These are phyloP conservation scores for Gynochthodes officinalis DNA, from an alignment of 257 asterid genomes.

Conservation along the genomic window DNA sequence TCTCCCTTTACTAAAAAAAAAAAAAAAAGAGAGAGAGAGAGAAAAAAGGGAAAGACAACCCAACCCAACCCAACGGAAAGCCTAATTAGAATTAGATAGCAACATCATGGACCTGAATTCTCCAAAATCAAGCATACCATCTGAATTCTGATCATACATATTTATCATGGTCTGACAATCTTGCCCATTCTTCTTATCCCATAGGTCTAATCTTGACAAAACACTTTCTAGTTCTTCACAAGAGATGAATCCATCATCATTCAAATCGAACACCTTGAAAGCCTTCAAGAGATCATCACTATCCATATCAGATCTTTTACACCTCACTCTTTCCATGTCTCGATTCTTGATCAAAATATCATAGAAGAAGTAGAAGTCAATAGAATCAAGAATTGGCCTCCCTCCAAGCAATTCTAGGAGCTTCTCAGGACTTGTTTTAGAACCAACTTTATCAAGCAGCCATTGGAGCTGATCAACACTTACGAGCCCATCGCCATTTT, in stretches of 20 bases:
- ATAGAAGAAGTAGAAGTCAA: conserved; percentile 11
- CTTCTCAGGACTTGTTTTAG: background rate
- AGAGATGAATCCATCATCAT: conserved; percentile 31
- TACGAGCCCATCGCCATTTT: conserved; percentile 10
- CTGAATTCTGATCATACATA: conserved; percentile 40
- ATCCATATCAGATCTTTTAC: background rate
- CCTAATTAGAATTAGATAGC: background rate
- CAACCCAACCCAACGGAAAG: too few relatives aligned
- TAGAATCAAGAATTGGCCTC: background rate
- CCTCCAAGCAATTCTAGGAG: background rate
- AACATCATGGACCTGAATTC: conserved; percentile 63
- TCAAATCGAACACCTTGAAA: conserved; percentile 24
- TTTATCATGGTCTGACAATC: conserved; percentile 43
- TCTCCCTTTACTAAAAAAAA: background rate
- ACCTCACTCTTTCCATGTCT: background rate
- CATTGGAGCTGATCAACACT: conserved; percentile 9
- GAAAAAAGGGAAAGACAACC: too few relatives aligned
- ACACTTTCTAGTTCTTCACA: conserved; percentile 24
- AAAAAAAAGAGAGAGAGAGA: background rate
- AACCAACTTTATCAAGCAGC: conserved; percentile 11
- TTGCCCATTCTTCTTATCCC: conserved; percentile 18
- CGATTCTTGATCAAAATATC: background rate
- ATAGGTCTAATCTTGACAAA: conserved; percentile 25
- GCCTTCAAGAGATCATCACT: conserved; percentile 17
- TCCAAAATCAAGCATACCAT: conserved; percentile 55